Base-by-base conservation (phyloP, 768 basidiomycete genomes). In the Mrakia frigida region DNA sequence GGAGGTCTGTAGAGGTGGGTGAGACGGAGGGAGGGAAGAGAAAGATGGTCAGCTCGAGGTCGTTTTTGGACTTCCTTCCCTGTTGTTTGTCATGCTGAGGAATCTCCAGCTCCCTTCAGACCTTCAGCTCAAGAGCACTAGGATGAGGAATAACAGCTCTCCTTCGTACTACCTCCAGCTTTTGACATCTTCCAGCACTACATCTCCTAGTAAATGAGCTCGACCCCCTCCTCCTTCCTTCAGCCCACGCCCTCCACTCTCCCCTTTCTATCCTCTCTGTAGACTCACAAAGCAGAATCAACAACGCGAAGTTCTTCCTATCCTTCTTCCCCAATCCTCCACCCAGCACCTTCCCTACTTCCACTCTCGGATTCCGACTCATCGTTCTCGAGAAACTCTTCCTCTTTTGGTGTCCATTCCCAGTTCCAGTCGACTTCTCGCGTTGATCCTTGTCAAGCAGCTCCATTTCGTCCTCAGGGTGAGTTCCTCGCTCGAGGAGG, bases 241-340 rank as follows among this genome's bases (percentile, higher is more conserved):
- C 43, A 14, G 11, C 16, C 43, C 25, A 46, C n/a, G 37, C 39
- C 59, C 33, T 33, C n/a, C 39, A 21, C 23, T 52, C 21, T 33
- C 37, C 3, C 33, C 25, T 25, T 3, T n/a, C n/a, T 77, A 74
- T 13, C 60, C 67, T 3, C 65, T 65, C 28, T 72, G n/a, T 21
- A 61, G 39, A 87, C 94, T 85, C 80, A 96, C 94, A 98, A 70
- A 98, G 86, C 80, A 94, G 85, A 83, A 93, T 90, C 46, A 98
- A 85, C 73, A 98, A 84, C 6, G 88, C 88, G 87, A 98, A 93
- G 69, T 90, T 92, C 80, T 88, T 86, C 83, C 91, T 91, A 84
- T 98, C 95, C 82, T 89, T 90, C 41, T 86, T 80, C 52, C 90
- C 90, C 79, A 92, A 81, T 81, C 52, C 74, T 81, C 53, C 52